Conservation (phyloP, 768 basidiomycete species). For the Tricholoma sp. region DNA sequence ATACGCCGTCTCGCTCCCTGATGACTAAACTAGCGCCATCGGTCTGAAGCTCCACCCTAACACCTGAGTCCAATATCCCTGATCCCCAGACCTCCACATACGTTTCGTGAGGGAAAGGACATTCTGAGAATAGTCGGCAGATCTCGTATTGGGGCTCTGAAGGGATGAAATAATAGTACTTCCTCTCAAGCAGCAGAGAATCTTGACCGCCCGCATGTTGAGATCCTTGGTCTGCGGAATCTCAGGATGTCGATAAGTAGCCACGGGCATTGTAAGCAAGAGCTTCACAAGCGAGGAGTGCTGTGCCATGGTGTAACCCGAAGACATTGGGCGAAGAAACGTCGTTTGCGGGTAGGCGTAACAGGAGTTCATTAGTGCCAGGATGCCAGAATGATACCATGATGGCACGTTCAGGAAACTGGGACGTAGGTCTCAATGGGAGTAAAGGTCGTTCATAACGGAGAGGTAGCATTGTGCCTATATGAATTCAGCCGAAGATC, state of each 20-base stretch:
- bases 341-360: background rate
- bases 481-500: background rate
- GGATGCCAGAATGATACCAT: background rate
- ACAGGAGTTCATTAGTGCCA: background rate
- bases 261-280: background rate
- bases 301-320: background rate
- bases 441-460: background rate
- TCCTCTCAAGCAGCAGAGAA: background rate
- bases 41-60: background rate
- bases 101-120: background rate
- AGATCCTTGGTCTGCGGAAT: background rate
- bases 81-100: background rate
- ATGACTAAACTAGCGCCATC: background rate
- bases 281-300: background rate
- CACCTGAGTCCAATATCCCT: background rate
- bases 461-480: background rate
- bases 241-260: background rate
- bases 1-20: background rate
- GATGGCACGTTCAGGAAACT: background rate
- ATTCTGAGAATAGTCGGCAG: background rate
- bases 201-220: background rate
- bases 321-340: background rate
- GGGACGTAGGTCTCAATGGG: background rate
- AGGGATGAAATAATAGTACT: background rate
- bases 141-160: background rate